Conservation (phyloP, 2,329 filamentous ascomycete species). For the Colletotrichum neosansevieriae region DNA sequence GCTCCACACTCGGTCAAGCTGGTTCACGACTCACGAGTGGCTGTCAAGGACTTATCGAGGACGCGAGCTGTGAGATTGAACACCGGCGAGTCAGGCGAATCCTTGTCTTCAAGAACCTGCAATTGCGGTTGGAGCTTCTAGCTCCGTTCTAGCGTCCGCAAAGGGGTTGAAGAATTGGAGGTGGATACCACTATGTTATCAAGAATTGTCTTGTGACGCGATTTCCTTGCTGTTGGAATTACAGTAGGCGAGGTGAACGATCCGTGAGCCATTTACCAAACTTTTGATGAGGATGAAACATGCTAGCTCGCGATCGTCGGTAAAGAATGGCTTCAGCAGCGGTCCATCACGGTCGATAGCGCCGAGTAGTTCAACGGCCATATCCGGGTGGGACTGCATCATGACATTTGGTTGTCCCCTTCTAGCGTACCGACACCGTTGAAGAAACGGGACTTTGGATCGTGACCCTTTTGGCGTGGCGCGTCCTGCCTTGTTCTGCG, state of each 20-base stretch:
- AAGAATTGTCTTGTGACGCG: slow-evolving; percentile 1
- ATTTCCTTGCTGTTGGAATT: background rate
- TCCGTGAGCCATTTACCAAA: slow-evolving; percentile 9
- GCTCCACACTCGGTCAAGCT: slow-evolving; percentile 41
- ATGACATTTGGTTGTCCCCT: background rate
- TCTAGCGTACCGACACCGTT: too few species aligned
- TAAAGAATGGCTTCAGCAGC: slow-evolving; percentile 3
- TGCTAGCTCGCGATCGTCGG: slow-evolving; percentile 4
- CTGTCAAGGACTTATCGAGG: background rate
- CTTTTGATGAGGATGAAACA: slow-evolving; percentile 19
- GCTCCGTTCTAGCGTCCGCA: slow-evolving; percentile 31
- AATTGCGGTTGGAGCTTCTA: slow-evolving; percentile 31
- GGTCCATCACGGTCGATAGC: background rate
- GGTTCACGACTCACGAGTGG: slow-evolving; percentile 14
- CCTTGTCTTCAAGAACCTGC: slow-evolving; percentile 26
- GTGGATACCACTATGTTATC: background rate
- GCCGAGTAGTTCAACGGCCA: slow-evolving; percentile 6
- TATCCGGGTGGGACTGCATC: slow-evolving; percentile 16
- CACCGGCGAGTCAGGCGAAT: slow-evolving; percentile 31
- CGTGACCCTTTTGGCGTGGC: background rate
- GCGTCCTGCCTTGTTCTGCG: slow-evolving; percentile 7
- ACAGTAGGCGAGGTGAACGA: too few species aligned
- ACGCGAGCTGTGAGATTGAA: slow-evolving; percentile 22
- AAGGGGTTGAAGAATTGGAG: slow-evolving; percentile 18
- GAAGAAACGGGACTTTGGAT: background rate